phyloP scores from a whole-genome alignment of 2,329 filamentous ascomycete genomes.

The Acarospora socialis region DNA sequence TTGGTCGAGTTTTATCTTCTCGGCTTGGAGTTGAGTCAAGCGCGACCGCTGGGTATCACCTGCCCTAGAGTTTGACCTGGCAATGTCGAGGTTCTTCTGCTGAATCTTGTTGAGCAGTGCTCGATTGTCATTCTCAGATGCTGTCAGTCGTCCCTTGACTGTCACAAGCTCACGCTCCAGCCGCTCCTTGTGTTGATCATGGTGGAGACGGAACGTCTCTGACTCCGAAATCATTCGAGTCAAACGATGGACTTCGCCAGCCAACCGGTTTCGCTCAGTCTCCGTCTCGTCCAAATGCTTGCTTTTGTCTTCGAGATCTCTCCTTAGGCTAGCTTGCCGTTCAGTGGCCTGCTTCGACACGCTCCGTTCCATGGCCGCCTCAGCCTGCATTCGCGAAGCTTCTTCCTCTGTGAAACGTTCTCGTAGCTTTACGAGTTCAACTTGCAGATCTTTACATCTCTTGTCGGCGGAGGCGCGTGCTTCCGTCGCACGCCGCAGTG shows the following conservation, averaged over 20 bases:
- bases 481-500: slow-evolving; percentile 71
- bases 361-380: slow-evolving; percentile 64
- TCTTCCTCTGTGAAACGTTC: slow-evolving; percentile 75
- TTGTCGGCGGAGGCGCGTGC: slow-evolving; percentile 65
- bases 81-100: slow-evolving; percentile 93
- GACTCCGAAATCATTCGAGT: slow-evolving; percentile 80
- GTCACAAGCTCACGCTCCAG: slow-evolving; percentile 83
- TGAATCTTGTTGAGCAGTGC: slow-evolving; percentile 93
- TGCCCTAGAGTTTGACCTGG: slow-evolving; percentile 71
- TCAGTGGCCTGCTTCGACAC: slow-evolving; percentile 68
- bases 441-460: slow-evolving; percentile 77
- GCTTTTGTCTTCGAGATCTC: slow-evolving; percentile 67
- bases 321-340: slow-evolving; percentile 60
- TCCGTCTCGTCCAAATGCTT: slow-evolving; percentile 67
- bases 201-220: slow-evolving; percentile 74
- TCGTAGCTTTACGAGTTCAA: slow-evolving; percentile 68
- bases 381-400: slow-evolving; percentile 69
- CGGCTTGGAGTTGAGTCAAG: slow-evolving; percentile 59
- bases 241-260: slow-evolving; percentile 67
- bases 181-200: slow-evolving; percentile 88
- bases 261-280: slow-evolving; percentile 60
- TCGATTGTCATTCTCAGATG: slow-evolving; percentile 92
- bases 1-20: slow-evolving; percentile 72
- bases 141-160: slow-evolving; percentile 73
- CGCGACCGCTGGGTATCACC: slow-evolving; percentile 71